Conservation (phyloP, 345 rosid species). For the Moricandia arvensis region DNA sequence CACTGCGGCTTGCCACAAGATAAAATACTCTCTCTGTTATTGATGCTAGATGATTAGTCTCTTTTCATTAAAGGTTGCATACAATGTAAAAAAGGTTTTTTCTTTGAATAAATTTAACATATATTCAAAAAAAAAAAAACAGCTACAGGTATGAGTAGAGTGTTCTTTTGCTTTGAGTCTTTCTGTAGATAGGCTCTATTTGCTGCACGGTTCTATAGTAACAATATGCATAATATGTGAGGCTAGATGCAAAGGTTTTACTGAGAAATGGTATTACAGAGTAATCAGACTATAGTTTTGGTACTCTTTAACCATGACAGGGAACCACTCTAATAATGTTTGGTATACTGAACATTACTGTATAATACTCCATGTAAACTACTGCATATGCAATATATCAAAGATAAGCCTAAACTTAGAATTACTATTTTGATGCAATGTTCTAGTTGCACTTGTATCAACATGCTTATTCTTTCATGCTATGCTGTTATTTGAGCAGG, state of each 20-base stretch:
- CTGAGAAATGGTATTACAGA: background rate
- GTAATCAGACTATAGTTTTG: background rate
- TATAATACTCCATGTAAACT: background rate
- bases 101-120: no score
- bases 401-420: background rate
- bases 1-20: no score
- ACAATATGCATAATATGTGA: background rate
- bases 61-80: no score
- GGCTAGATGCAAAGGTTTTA: background rate
- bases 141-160: constrained; percentile 63
- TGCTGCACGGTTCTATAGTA: background rate
- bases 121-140: constrained; percentile 27
- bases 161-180: background rate
- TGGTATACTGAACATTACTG: background rate
- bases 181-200: background rate
- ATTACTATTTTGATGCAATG: background rate
- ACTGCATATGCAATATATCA: background rate
- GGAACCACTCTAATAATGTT: background rate
- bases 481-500: constrained; percentile 45
- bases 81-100: no score
- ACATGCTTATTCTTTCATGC: background rate
- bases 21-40: no score
- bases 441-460: background rate
- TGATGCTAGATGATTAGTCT: no score
- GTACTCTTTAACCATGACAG: background rate